Conservation (phyloP, 2,329 filamentous ascomycete species). For the Chaetoscypha palmicola region DNA sequence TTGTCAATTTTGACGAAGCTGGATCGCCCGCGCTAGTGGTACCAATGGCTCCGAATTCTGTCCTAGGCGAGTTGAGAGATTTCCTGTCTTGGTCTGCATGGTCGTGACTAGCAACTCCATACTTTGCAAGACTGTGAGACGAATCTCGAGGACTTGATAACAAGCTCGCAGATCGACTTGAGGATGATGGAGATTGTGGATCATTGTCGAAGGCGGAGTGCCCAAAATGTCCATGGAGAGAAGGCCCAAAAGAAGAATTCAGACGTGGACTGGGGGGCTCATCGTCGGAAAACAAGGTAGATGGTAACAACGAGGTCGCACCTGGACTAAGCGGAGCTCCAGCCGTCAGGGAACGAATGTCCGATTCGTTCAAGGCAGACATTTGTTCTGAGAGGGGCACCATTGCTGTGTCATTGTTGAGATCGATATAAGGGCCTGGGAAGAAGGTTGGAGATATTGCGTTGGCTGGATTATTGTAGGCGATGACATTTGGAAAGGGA, state of each 20-base stretch:
- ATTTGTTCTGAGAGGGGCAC: constrained; percentile 30
- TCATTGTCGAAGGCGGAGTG: constrained; percentile 36
- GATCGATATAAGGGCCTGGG: constrained; percentile 40
- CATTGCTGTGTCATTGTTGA: constrained; percentile 29
- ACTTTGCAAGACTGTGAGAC: constrained; percentile 50
- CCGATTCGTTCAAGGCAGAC: constrained; percentile 50
- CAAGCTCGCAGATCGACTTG: constrained; percentile 47
- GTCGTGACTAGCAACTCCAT: constrained; percentile 29
- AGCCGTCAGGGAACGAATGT: constrained; percentile 52
- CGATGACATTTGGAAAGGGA: constrained; percentile 31
- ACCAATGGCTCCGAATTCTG: constrained; percentile 27
- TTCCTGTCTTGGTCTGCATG: constrained; percentile 24
- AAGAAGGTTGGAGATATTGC: constrained; percentile 43
- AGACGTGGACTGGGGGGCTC: constrained; percentile 42
- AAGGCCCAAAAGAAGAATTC: constrained; percentile 20
- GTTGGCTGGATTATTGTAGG: constrained; percentile 37
- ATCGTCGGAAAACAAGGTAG: constrained; percentile 54
- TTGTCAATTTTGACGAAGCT: constrained; percentile 40
- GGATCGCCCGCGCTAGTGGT: constrained; percentile 28
- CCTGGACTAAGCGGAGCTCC: constrained; percentile 71
- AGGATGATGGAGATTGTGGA: constrained; percentile 55
- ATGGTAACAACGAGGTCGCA: constrained; percentile 66
- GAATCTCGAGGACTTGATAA: constrained; percentile 58
- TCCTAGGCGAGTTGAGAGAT: constrained; percentile 25
- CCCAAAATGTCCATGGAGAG: constrained; percentile 34